Base-by-base conservation (phyloP, 2,329 filamentous ascomycete species). In the Ceratocystis ficicola region DNA sequence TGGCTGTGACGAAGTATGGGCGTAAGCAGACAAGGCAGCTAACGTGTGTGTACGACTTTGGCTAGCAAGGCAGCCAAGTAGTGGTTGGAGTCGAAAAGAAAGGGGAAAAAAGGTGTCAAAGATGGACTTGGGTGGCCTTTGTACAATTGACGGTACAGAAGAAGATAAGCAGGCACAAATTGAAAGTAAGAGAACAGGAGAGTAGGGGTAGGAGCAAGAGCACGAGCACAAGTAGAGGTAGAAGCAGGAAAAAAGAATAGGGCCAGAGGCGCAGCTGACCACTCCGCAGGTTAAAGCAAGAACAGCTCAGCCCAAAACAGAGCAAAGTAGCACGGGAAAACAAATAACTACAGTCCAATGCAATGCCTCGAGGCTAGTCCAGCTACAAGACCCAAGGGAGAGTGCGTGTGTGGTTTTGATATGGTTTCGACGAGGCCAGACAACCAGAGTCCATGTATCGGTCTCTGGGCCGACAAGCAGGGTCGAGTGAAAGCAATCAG, bases 1-100 rank as follows among this genome's bases (percentile, higher is more conserved):
- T 69, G 65, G 52, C 50, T 59, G 46, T 68, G 55, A 44, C 28
- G n/a, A 52, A 52, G 36, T 48, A 50, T 44, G 44, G 44, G 30
- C 22, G 10, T 32, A 41, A 25, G 55, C 12, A 59, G 55, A n/a
- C 25, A 20, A 59, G 55, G 28, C 25, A 59, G 28, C 55, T n/a
- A 59, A 59, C 8, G 30, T 59, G 25, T 22, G 22, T 59, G 30
- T 44, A 62, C 25, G 59, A 41, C 12, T 44, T 59, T n/a, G 10
- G 7, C 28, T 30, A 10, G 52, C 52, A 57, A 57, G 20, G 12
- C 36, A 41, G 36, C 15, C 52, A 32, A 30, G 55, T 12, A n/a
- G 22, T 55, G 50, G 12, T 7, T 52, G 22, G 22, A 52, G 22
- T 22, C 10, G 20, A 10, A 28, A 52, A 41, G 36, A 30, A n/a